Percentiles rank a stretch among this genome's conserved stretches.
Evolutionary conservation across 169 alveolate genomes (phyloP).

Genomic region (Plasmodium adleri): DNA sequence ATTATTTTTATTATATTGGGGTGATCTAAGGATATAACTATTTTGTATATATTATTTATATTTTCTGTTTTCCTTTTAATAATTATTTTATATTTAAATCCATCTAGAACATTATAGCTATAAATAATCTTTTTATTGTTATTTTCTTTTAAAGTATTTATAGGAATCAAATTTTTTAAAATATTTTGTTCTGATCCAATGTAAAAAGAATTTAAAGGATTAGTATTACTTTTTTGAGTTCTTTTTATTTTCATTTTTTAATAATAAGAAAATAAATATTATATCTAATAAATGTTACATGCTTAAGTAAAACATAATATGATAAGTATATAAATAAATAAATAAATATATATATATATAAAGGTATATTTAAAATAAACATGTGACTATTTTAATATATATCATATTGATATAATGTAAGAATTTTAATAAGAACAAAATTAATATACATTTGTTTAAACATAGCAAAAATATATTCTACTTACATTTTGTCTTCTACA

Average conservation of each 20-base stretch:
- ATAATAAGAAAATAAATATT: neutral
- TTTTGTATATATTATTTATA: constrained; percentile 21
- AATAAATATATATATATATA: constrained; percentile 6
- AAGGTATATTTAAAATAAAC: too few relatives aligned
- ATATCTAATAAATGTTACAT: neutral
- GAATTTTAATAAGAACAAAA: too few relatives aligned
- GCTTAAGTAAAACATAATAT: neutral
- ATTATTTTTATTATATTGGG: constrained; percentile 52
- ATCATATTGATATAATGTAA: too few relatives aligned
- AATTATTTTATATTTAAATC: constrained; percentile 57
- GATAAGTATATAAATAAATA: neutral
- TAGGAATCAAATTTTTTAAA: constrained; percentile 39
- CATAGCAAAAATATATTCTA: too few relatives aligned
- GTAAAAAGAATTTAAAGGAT: constrained; percentile 37
- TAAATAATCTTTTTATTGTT: constrained; percentile 32
- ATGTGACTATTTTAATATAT: too few relatives aligned
- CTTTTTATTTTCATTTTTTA: constrained; percentile 44
- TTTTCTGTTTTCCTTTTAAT: constrained; percentile 29
- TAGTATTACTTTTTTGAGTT: constrained; percentile 15
- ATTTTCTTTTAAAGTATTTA: constrained; percentile 46
- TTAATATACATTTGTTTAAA: too few relatives aligned
- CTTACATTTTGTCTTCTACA: too few relatives aligned
- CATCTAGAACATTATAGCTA: constrained; percentile 56
- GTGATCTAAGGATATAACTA: constrained; percentile 48
- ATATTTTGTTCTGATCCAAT: constrained; percentile 49